Evolutionary conservation across 2,329 filamentous ascomycete species (phyloP).

Genomic region (Chrysoporthe deuterocubensis): DNA sequence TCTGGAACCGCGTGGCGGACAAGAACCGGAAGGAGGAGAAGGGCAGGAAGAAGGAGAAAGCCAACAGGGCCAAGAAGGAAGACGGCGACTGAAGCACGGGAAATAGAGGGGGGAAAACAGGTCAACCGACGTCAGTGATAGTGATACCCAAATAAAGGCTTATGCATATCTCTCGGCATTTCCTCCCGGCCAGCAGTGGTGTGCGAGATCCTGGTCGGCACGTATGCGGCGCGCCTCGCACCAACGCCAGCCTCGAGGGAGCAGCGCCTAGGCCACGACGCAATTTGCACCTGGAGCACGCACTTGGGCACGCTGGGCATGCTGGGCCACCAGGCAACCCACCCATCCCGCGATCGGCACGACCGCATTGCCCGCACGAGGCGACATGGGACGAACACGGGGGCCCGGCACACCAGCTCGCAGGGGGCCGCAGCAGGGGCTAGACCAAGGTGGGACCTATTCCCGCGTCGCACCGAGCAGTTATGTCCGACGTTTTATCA

Average conservation of each 20-base stretch:
- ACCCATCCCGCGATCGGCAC: not conserved
- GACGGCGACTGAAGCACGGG: conserved; percentile 2
- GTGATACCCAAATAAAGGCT: conserved; percentile 19
- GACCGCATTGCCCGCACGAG: not conserved
- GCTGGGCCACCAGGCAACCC: too few relatives aligned
- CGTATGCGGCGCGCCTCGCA: too few relatives aligned
- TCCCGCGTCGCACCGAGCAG: not conserved
- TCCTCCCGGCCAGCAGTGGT: too few relatives aligned
- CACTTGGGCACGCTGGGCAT: too few relatives aligned
- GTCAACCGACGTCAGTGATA: not conserved
- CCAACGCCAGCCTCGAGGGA: too few relatives aligned
- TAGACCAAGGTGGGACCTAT: not conserved
- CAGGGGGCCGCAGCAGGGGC: not conserved
- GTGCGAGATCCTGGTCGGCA: too few relatives aligned
- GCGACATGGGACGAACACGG: not conserved
- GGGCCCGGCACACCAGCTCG: not conserved
- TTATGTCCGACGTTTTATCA: conserved; percentile 2
- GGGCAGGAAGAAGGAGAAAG: conserved; percentile 15
- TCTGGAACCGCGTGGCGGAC: conserved; percentile 24
- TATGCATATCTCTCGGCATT: not conserved
- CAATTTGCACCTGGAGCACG: too few relatives aligned
- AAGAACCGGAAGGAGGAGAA: conserved; percentile 21
- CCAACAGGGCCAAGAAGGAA: conserved; percentile 11
- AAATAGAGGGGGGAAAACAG: conserved; percentile 19
- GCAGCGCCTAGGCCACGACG: too few relatives aligned